Evolutionary conservation across 192 early-diverging fungal genomes (phyloP).

Genomic region (Linderina pennispora): DNA sequence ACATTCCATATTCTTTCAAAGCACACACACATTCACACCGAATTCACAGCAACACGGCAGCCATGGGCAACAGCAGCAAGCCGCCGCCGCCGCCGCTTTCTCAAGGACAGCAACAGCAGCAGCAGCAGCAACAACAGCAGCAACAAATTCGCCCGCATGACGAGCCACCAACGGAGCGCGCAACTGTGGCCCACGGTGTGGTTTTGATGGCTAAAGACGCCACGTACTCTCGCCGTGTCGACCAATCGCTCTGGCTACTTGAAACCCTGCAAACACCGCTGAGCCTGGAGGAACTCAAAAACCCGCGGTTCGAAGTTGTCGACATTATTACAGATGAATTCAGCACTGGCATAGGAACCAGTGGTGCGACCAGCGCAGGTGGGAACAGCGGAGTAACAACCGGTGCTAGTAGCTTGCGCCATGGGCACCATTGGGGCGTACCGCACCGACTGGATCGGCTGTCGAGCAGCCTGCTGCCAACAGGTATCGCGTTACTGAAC

Average conservation of each 20-base stretch:
- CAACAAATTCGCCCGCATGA: too few species aligned
- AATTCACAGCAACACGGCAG: too few species aligned
- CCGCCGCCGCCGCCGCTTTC: too few species aligned
- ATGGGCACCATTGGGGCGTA: constrained; percentile 8
- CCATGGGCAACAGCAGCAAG: too few species aligned
- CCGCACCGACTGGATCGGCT: constrained; percentile 11
- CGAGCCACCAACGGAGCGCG: too few species aligned
- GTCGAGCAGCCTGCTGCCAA: not conserved
- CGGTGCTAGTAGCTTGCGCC: constrained; percentile 8
- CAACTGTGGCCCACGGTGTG: constrained; percentile 21
- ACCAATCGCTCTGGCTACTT: constrained; percentile 42
- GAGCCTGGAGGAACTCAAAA: constrained; percentile 30
- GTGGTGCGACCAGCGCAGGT: not conserved
- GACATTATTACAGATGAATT: constrained; percentile 16
- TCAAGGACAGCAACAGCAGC: too few species aligned
- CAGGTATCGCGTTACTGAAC: constrained; percentile 12
- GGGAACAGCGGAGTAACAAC: not conserved
- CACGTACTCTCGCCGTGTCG: constrained; percentile 24
- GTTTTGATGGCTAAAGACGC: constrained; percentile 20
- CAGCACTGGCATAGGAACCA: not conserved
- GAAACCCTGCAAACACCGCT: constrained; percentile 39
- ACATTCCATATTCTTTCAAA: too few species aligned
- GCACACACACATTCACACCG: too few species aligned
- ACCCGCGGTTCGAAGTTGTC: constrained; percentile 20
- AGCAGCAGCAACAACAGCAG: too few species aligned